These are phyloP conservation scores for Daldinia loculata DNA, from an alignment of 495 filamentous ascomycete genomes.

Conservation along the genomic window DNA sequence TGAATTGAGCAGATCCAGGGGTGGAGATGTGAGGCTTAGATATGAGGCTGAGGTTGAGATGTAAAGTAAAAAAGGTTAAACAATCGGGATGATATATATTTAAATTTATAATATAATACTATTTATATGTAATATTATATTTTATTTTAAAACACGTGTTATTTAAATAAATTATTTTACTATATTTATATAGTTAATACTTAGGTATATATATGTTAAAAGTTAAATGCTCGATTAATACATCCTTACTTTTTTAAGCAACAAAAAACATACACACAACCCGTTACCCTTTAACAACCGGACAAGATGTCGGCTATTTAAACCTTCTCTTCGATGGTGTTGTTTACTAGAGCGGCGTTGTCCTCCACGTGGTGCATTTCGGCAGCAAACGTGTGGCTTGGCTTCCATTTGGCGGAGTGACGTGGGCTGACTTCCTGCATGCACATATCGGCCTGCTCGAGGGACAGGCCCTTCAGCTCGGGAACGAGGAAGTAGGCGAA, in stretches of 20 bases:
- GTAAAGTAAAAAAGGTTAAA: no score
- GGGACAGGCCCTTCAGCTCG: slow-evolving; percentile 79
- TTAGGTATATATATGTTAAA: no score
- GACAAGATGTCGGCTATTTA: slow-evolving; percentile 7
- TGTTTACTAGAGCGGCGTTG: slow-evolving; percentile 19
- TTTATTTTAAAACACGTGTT: no score
- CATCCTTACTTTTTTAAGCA: neutral
- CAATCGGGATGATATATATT: no score
- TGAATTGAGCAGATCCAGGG: no score
- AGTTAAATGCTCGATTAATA: neutral
- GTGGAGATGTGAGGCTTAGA: no score
- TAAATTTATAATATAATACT: no score
- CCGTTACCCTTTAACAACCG: no score
- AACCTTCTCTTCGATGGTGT: slow-evolving; percentile 43
- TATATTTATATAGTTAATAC: no score
- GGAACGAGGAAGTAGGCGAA: slow-evolving; percentile 78
- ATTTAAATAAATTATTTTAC: no score
- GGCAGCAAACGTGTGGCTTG: slow-evolving; percentile 68
- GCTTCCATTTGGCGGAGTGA: slow-evolving; percentile 67
- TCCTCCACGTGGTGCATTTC: slow-evolving; percentile 59
- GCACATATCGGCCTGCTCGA: slow-evolving; percentile 83
- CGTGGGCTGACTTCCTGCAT: slow-evolving; percentile 73
- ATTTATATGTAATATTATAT: no score
- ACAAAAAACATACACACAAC: neutral
- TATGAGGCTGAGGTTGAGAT: no score